Percentiles rank a stretch among this genome's conserved stretches.
Conservation (phyloP, 495 filamentous ascomycete species). For the Penicillium goetzii region DNA sequence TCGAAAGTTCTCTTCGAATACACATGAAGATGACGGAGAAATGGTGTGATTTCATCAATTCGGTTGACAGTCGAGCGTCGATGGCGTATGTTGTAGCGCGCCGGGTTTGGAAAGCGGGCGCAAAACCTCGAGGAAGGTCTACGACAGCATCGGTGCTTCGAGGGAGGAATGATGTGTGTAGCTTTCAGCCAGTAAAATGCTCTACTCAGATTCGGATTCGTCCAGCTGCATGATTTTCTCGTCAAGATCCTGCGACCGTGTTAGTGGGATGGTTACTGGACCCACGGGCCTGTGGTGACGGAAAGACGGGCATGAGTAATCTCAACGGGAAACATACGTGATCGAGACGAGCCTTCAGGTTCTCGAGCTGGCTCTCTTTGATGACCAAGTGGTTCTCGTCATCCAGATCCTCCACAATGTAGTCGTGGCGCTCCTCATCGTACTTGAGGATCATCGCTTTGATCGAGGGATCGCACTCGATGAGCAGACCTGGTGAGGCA, state of each 20-base stretch:
- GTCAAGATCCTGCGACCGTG: slow-evolving; percentile 49
- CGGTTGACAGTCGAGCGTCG: background rate
- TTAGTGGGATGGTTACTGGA: slow-evolving; percentile 10
- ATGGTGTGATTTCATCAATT: background rate
- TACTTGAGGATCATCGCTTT: slow-evolving; percentile 77
- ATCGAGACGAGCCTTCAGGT: slow-evolving; percentile 61
- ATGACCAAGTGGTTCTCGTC: slow-evolving; percentile 70
- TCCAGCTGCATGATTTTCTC: slow-evolving; percentile 59
- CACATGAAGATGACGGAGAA: background rate
- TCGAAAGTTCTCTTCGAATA: background rate
- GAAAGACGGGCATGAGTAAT: background rate
- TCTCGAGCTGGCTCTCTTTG: slow-evolving; percentile 68
- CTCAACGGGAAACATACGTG: slow-evolving; percentile 49
- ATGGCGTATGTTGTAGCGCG: background rate
- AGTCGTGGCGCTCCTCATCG: slow-evolving; percentile 67
- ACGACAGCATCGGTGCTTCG: background rate
- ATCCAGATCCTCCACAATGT: slow-evolving; percentile 77
- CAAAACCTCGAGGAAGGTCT: background rate
- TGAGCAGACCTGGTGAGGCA: slow-evolving; percentile 60
- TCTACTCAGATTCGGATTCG: slow-evolving; percentile 54
- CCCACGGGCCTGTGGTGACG: background rate
- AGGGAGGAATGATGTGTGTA: background rate
- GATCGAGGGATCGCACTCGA: slow-evolving; percentile 78
- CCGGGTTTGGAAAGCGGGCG: background rate
- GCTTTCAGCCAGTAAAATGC: background rate